A percentile compares a stretch with the other conserved stretches of the same genome.
Evolutionary conservation across 2,329 filamentous ascomycete genomes (phyloP).

Genomic region (Geosmithia flava): DNA sequence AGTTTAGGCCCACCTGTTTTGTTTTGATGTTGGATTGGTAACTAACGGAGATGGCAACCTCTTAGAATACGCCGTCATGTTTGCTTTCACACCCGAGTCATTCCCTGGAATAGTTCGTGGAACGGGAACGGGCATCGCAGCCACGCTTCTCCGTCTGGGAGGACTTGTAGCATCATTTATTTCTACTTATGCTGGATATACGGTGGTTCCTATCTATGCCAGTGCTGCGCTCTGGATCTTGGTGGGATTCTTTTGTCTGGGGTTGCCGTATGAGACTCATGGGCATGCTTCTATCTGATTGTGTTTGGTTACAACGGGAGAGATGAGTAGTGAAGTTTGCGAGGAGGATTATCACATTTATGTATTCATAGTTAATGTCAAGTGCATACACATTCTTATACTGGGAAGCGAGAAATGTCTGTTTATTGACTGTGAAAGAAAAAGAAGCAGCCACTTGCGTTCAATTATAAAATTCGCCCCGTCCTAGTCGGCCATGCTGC

Average conservation of each 20-base stretch:
- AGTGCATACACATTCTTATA: too few relatives aligned
- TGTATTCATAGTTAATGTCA: too few relatives aligned
- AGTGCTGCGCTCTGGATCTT: constrained; percentile 30
- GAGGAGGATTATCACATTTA: too few relatives aligned
- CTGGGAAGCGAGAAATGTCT: too few relatives aligned
- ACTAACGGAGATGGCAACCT: too few relatives aligned
- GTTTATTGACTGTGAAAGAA: too few relatives aligned
- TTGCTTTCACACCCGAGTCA: constrained; percentile 36
- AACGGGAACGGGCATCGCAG: constrained; percentile 34
- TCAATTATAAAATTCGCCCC: too few relatives aligned
- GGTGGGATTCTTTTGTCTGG: constrained; percentile 25
- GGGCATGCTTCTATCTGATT: constrained; percentile 18
- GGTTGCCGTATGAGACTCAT: constrained; percentile 30
- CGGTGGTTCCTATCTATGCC: constrained; percentile 28
- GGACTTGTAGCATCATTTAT: constrained; percentile 28
- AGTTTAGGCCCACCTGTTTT: constrained; percentile 1
- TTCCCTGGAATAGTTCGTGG: constrained; percentile 40
- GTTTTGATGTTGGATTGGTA: too few relatives aligned
- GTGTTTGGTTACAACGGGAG: too few relatives aligned
- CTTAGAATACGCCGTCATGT: constrained; percentile 13
- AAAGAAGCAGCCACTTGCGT: too few relatives aligned
- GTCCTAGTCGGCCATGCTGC: too few relatives aligned
- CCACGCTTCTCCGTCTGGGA: constrained; percentile 21
- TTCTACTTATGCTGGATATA: constrained; percentile 27
- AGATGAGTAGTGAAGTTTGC: too few relatives aligned